Conservation (phyloP, 176 grass and related monocot species). For the Oryza australiensis region DNA sequence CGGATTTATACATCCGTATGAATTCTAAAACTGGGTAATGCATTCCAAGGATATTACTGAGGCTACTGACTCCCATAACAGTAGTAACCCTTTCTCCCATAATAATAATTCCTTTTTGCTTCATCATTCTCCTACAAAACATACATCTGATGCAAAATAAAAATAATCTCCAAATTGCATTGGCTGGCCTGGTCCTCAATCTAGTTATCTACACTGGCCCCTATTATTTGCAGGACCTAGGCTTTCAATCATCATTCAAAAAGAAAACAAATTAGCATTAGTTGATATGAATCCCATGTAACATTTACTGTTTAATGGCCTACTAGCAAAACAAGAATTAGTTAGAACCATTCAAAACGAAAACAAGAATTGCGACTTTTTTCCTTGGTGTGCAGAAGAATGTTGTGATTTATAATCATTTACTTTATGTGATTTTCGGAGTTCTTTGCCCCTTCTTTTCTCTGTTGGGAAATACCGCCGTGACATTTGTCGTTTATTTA, state of each 20-base stretch:
- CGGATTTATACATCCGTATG: not conserved
- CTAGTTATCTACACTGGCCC: not conserved
- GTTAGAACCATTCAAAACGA: not conserved
- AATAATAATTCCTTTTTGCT: too few species aligned
- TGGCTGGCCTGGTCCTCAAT: not conserved
- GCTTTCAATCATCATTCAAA: not conserved
- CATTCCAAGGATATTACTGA: not conserved
- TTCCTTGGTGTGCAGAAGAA: not conserved
- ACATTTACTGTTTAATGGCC: slow-evolving; percentile 25
- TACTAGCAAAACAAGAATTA: not conserved
- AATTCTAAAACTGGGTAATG: not conserved
- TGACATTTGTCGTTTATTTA: not conserved
- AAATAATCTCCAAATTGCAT: not conserved
- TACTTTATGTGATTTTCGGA: not conserved
- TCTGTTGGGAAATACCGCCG: not conserved
- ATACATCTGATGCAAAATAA: not conserved
- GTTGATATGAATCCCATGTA: not conserved
- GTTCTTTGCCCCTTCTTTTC: not conserved
- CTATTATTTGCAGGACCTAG: not conserved
- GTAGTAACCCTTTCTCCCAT: too few species aligned
- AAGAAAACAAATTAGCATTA: not conserved
- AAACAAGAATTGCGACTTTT: not conserved
- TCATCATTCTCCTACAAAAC: not conserved
- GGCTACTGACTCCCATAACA: not conserved
- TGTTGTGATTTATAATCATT: not conserved